Conservation (phyloP, 805 yeast species). For the Hagleromyces aurorensis region DNA sequence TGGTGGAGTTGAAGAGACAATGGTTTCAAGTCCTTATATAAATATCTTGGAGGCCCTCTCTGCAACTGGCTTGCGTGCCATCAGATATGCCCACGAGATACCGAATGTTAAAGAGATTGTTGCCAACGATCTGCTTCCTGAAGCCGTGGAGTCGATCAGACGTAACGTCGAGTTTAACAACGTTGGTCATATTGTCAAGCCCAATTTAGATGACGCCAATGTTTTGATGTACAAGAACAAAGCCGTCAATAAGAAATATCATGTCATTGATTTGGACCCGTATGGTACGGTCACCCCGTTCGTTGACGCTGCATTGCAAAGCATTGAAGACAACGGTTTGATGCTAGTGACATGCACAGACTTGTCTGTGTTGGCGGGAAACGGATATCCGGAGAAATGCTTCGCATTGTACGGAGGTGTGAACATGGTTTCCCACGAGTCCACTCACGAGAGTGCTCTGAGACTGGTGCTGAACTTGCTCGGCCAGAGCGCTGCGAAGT, state of each 20-base stretch:
- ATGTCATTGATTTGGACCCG: constrained; percentile 91
- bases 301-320: constrained; percentile 82
- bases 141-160: constrained; percentile 76
- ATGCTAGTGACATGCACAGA: constrained; percentile 93
- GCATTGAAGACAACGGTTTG: constrained; percentile 77
- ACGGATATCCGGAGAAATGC: constrained; percentile 94
- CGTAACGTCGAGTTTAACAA: constrained; percentile 63
- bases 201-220: constrained; percentile 88
- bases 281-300: constrained; percentile 97
- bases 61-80: constrained; percentile 92
- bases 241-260: constrained; percentile 45
- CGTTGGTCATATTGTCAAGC: constrained; percentile 46
- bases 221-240: constrained; percentile 54
- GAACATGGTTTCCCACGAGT: constrained; percentile 67
- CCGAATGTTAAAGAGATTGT: constrained; percentile 65
- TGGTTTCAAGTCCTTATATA: constrained; percentile 39
- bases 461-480: constrained; percentile 73
- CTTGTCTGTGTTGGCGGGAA: constrained; percentile 90
- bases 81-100: constrained; percentile 87
- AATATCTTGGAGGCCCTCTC: constrained; percentile 82
- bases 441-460: constrained; percentile 89
- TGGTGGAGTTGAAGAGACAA: constrained; percentile 14
- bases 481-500: constrained; percentile 79
- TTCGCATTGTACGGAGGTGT: constrained; percentile 92
- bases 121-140: constrained; percentile 84